Percentiles rank a stretch among this genome's conserved stretches.
Conservation (phyloP, 1,139 yeast genomes). For the Lodderomyces margitis region DNA sequence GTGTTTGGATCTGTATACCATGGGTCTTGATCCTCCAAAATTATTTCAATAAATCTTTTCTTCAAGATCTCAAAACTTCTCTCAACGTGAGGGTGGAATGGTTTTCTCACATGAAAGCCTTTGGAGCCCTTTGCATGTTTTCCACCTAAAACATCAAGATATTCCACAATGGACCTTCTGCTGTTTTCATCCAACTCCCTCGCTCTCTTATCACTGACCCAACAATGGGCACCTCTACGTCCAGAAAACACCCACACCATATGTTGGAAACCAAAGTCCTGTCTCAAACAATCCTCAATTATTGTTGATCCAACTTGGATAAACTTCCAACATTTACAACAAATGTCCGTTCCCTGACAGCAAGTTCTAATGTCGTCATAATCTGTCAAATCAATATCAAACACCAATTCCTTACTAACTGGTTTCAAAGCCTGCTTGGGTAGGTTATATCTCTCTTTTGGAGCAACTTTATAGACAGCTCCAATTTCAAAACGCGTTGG, state of each 20-base stretch:
- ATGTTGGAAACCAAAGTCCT: slow-evolving; percentile 88
- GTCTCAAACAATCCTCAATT: slow-evolving; percentile 66
- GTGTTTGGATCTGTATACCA: slow-evolving; percentile 43
- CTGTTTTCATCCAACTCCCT: slow-evolving; percentile 67
- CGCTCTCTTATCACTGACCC: slow-evolving; percentile 90
- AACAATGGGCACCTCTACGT: slow-evolving; percentile 98
- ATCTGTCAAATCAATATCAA: slow-evolving; percentile 97
- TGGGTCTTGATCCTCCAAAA: slow-evolving; percentile 83
- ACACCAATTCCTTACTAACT: slow-evolving; percentile 79
- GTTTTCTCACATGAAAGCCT: slow-evolving; percentile 58
- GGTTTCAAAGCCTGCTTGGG: slow-evolving; percentile 82
- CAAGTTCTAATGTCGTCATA: slow-evolving; percentile 94
- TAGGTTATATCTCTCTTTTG: slow-evolving; percentile 77
- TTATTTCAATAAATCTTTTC: slow-evolving; percentile 58
- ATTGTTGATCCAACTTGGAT: slow-evolving; percentile 84
- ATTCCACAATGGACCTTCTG: slow-evolving; percentile 78
- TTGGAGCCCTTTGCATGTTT: slow-evolving; percentile 37
- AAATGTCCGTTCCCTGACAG: slow-evolving; percentile 81
- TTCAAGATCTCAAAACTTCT: slow-evolving; percentile 72
- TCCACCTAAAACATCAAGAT: slow-evolving; percentile 71
- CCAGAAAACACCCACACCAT: slow-evolving; percentile 97
- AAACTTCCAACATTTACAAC: slow-evolving; percentile 91
- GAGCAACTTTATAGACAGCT: slow-evolving; percentile 84
- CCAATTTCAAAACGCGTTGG: slow-evolving; percentile 97
- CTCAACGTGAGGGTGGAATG: slow-evolving; percentile 84